Conservation (phyloP, 805 yeast species). For the Teunomyces atbi region DNA sequence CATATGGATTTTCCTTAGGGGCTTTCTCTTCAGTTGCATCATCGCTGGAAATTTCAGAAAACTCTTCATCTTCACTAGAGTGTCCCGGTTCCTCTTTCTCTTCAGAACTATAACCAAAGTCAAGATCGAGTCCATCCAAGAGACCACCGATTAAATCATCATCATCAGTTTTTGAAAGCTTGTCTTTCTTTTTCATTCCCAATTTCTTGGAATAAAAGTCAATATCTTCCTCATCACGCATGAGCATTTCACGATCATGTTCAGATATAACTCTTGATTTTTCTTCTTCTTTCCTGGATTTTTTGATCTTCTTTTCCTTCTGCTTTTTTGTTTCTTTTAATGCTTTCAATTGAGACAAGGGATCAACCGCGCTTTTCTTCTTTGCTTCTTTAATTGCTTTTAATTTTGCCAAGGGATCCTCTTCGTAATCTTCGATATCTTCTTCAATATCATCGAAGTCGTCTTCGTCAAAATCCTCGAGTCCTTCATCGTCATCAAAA, state of each 20-base stretch:
- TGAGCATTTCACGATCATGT: slow-evolving; percentile 47
- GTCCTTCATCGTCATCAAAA: slow-evolving; percentile 12
- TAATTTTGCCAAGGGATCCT: slow-evolving; percentile 25
- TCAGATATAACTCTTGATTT: slow-evolving; percentile 23
- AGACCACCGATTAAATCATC: slow-evolving; percentile 83
- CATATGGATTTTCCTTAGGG: slow-evolving; percentile 69
- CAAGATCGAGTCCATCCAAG: slow-evolving; percentile 70
- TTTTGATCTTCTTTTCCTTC: slow-evolving; percentile 12
- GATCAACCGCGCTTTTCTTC: slow-evolving; percentile 2
- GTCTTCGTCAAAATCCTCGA: slow-evolving; percentile 6
- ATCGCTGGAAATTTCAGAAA: slow-evolving; percentile 14
- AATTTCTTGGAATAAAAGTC: slow-evolving; percentile 79
- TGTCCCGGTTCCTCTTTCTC: slow-evolving; percentile 28
- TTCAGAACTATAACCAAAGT: slow-evolving; percentile 26
- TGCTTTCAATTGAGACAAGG: slow-evolving; percentile 9
- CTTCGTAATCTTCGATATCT: slow-evolving; percentile 13
- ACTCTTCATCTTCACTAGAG: slow-evolving; percentile 11
- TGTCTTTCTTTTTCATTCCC: slow-evolving; percentile 53
- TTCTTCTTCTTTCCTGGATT: slow-evolving; percentile 5
- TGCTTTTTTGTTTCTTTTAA: slow-evolving; percentile 6
- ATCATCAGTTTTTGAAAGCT: slow-evolving; percentile 51
- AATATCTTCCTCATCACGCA: slow-evolving; percentile 74
- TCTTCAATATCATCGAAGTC: slow-evolving; percentile 10
- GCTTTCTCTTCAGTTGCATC: slow-evolving; percentile 20
- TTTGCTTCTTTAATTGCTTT: slow-evolving; percentile 19